Percentiles rank a stretch among this genome's conserved stretches.
phyloP scores from a whole-genome alignment of 2,329 filamentous ascomycete species.

The Aspergillus pseudoglaucus region DNA sequence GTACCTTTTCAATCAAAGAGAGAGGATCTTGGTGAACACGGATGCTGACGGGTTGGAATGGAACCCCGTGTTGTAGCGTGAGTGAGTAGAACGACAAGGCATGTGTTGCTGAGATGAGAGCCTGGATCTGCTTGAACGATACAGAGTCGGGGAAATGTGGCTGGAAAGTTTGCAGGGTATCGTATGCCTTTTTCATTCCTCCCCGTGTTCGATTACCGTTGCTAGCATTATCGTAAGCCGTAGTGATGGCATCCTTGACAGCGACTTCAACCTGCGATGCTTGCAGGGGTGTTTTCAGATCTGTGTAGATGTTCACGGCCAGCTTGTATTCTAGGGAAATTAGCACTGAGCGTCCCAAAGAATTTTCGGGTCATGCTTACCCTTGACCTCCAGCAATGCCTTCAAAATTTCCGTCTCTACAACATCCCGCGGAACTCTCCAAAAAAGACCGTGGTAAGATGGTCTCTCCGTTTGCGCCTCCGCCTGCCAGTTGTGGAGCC shows the following conservation, averaged over 20 bases:
- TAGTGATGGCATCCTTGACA: slow-evolving; percentile 47
- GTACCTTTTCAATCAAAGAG: slow-evolving; percentile 52
- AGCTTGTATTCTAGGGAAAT: slow-evolving; percentile 33
- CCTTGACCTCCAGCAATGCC: slow-evolving; percentile 45
- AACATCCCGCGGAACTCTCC: slow-evolving; percentile 42
- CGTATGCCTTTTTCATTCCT: slow-evolving; percentile 55
- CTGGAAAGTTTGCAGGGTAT: slow-evolving; percentile 44
- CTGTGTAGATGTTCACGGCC: slow-evolving; percentile 36
- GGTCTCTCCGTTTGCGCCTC: slow-evolving; percentile 19
- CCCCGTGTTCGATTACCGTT: slow-evolving; percentile 59
- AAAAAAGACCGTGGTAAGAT: slow-evolving; percentile 40
- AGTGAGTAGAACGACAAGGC: slow-evolving; percentile 60
- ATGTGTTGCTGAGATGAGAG: slow-evolving; percentile 57
- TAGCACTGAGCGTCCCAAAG: slow-evolving; percentile 5
- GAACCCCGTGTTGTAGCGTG: slow-evolving; percentile 57
- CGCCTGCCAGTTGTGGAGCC: slow-evolving; percentile 56
- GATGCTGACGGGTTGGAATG: slow-evolving; percentile 61
- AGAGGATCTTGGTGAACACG: slow-evolving; percentile 57
- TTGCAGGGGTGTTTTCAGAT: slow-evolving; percentile 32
- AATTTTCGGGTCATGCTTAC: slow-evolving; percentile 19
- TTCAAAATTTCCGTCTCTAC: slow-evolving; percentile 54
- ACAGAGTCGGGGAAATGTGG: slow-evolving; percentile 36
- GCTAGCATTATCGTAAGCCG: slow-evolving; percentile 58
- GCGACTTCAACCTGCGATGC: slow-evolving; percentile 45
- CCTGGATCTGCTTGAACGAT: slow-evolving; percentile 40